Base-by-base conservation (phyloP, 108 stramenopile genomes). In the Pseudonitzschia multiseries region DNA sequence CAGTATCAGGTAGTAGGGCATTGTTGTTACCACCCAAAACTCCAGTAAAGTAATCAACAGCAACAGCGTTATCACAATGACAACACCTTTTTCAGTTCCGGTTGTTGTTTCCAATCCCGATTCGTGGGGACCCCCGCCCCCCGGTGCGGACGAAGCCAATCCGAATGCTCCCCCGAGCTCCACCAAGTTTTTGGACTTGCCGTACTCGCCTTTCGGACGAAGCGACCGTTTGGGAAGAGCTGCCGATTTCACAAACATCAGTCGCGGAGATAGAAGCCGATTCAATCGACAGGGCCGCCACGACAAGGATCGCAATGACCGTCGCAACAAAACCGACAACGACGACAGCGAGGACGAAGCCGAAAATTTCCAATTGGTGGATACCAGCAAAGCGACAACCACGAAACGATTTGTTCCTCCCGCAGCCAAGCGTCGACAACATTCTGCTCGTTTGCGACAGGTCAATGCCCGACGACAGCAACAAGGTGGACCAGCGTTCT, bases 121-220 rank as follows among this genome's bases (percentile, higher is more conserved):
- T 62, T 91, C 93, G 4, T 93, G 93, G 93, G 93, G 93, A 22
- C 93, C 93, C 24, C 88, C 90, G 10, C 61, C 74, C 28, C 29
- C 41, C 41, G 51, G 66, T 2, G 52, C 43, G 40, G 75, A 82
- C 61, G 77, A 68, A 66, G 65, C 71, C 69, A 80, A 79, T 54
- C 40, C 80, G 20, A 76, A 77, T 42, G 65, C 65, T 36, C 72
- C 79, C 15, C 21, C 64, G 24, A 57, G 79, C 50, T 24, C 42
- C 29, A 61, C 57, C 54, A 84, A 94, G 76, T 97, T 95, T 83
- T 73, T 77, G 54, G 69, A 83, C 32, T 81, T 98, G 28, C 97
- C 97, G 60, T 98, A 95, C 81, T 87, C 93, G 22, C 96, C 96
- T 10, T 98, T 98, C 73, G 95, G 95, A 24, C 90, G 96, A 41